Evolutionary conservation across 2,329 filamentous ascomycete species (phyloP).

Genomic region (Chaetomiaceae sp.): DNA sequence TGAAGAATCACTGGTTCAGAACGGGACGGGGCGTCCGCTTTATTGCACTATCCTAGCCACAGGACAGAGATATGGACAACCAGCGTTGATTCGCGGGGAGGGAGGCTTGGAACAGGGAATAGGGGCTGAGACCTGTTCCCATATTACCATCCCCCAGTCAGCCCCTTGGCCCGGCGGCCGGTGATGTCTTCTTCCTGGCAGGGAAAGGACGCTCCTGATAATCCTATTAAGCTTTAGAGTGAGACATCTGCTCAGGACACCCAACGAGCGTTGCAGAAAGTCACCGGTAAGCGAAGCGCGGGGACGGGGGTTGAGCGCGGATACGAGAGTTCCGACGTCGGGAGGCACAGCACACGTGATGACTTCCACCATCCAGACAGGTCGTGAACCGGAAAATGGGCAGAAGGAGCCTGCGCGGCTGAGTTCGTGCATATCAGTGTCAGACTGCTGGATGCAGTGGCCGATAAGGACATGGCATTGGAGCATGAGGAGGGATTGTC

Average conservation of each 20-base stretch:
- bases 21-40: conserved; percentile 10
- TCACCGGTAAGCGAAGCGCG: not conserved
- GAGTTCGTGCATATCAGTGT: conserved; percentile 18
- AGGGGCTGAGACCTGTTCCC: not conserved
- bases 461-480: not conserved
- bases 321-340: not conserved
- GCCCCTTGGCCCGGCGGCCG: not conserved
- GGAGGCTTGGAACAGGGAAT: not conserved
- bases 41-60: not conserved
- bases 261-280: too few relatives aligned
- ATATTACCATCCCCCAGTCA: not conserved
- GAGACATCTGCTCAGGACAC: conserved; percentile 6
- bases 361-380: not conserved
- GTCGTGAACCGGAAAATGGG: conserved; percentile 2
- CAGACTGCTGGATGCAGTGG: not conserved
- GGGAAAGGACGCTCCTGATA: too few relatives aligned
- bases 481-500: not conserved
- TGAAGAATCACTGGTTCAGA: conserved; percentile 4
- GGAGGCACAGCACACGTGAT: conserved; percentile 1
- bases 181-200: not conserved
- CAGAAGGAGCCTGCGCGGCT: conserved; percentile 19
- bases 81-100: conserved; percentile 8
- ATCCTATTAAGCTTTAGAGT: not conserved
- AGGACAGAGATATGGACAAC: not conserved
- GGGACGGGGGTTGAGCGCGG: not conserved